Conservation (phyloP, 2,329 filamentous ascomycete genomes). For the Pseudogymnoascus sp. region DNA sequence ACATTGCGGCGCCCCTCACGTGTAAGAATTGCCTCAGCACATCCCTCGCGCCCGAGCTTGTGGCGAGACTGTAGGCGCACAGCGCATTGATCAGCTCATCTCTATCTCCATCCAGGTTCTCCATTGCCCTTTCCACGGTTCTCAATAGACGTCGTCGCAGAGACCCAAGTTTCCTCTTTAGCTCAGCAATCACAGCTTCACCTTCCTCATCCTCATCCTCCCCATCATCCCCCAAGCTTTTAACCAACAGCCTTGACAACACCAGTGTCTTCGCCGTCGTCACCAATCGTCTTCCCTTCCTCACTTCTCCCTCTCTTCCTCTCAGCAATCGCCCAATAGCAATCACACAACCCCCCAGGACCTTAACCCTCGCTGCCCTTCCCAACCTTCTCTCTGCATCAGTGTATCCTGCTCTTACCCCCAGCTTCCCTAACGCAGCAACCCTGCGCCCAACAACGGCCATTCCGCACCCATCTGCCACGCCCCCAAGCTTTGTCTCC, state of each 20-base stretch:
- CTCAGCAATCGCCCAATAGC: conserved; percentile 43
- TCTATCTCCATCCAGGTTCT: conserved; percentile 44
- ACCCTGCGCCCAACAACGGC: conserved; percentile 59
- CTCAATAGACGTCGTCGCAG: conserved; percentile 56
- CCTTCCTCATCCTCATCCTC: conserved; percentile 28
- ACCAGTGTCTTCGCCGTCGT: conserved; percentile 65
- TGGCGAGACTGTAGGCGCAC: conserved; percentile 73
- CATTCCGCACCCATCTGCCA: conserved; percentile 72
- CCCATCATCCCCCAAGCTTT: conserved; percentile 55
- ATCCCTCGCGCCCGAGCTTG: conserved; percentile 71
- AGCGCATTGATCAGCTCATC: conserved; percentile 60
- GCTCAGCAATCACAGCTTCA: conserved; percentile 40
- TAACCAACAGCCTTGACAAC: conserved; percentile 65
- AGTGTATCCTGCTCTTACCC: conserved; percentile 21
- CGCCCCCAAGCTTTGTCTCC: conserved; percentile 60
- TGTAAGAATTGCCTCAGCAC: conserved; percentile 71
- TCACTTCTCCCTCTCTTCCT: conserved; percentile 17
- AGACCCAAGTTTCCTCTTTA: conserved; percentile 54
- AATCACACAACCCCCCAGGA: conserved; percentile 45
- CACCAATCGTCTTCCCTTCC: conserved; percentile 35
- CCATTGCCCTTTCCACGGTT: conserved; percentile 61
- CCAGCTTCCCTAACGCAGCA: conserved; percentile 44
- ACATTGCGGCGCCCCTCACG: conserved; percentile 62
- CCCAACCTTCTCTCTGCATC: conserved; percentile 17
- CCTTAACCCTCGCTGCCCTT: conserved; percentile 36